Evolutionary conservation across 2,329 filamentous ascomycete genomes (phyloP).

Genomic region (Zelopaecilomyces penicillatus): DNA sequence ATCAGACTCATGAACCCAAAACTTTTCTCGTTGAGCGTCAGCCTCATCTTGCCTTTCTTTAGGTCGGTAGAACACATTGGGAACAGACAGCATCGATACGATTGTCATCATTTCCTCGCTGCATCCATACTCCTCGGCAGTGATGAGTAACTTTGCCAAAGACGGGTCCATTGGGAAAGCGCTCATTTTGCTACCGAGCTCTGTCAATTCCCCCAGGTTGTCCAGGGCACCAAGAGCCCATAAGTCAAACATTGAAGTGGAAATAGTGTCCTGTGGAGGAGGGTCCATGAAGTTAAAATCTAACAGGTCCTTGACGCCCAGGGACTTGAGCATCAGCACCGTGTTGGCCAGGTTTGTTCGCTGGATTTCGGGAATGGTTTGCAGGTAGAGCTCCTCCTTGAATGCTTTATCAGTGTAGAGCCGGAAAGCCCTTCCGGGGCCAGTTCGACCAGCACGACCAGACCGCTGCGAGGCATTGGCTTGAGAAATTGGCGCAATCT

Average conservation of each 20-base stretch:
- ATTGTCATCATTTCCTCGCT: slow-evolving; percentile 98
- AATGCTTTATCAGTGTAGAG: slow-evolving; percentile 92
- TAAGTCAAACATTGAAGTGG: slow-evolving; percentile 91
- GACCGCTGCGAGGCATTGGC: slow-evolving; percentile 92
- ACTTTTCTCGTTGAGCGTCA: slow-evolving; percentile 90
- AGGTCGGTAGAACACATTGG: slow-evolving; percentile 91
- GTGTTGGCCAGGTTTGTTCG: slow-evolving; percentile 93
- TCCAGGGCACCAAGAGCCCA: slow-evolving; percentile 93
- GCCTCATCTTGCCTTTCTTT: slow-evolving; percentile 96
- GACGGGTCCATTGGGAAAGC: slow-evolving; percentile 98
- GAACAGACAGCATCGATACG: slow-evolving; percentile 94
- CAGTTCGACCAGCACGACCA: slow-evolving; percentile 86
- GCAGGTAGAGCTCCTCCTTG: slow-evolving; percentile 91
- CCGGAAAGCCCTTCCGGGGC: slow-evolving; percentile 89
- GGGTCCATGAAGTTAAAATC: slow-evolving; percentile 99
- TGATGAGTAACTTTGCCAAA: slow-evolving; percentile 89
- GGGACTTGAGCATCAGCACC: slow-evolving; percentile 84
- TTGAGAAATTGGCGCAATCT: slow-evolving; percentile 95
- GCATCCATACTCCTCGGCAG: slow-evolving; percentile 79
- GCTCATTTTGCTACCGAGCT: slow-evolving; percentile 86
- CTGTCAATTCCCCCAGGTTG: slow-evolving; percentile 85
- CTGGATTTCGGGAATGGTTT: slow-evolving; percentile 96
- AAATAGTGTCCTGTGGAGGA: slow-evolving; percentile 94
- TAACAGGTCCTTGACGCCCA: slow-evolving; percentile 86
- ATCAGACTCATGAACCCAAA: slow-evolving; percentile 96